Evolutionary conservation across 2,329 filamentous ascomycete genomes (phyloP), one percentile per base, ranked within the genome.

Genomic region (Fusarium secorum): DNA sequence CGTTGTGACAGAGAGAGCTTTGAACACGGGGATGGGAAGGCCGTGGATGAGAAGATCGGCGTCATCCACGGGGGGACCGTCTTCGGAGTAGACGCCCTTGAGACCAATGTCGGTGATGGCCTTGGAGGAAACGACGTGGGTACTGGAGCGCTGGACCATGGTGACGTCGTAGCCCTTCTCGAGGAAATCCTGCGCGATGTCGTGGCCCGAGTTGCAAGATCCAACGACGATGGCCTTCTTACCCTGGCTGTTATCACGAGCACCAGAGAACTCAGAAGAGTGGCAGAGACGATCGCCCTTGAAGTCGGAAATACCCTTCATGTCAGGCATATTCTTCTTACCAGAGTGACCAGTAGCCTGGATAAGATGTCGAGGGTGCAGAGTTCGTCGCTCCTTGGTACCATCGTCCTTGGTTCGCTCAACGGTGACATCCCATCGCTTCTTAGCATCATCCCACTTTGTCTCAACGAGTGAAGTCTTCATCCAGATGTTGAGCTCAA

Each of bases 401-500:
- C 85, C 80, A 83, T 88, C 74, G 77, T 69, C 85, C 14, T 86
- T 78, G 28, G 83, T 83, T 33, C 87, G 86, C 70, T 83, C 78
- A 1, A 92, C 71, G 3, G 81, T 82, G 4, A 90, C 81, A 0
- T 85, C 87, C 90, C 90, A 93, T 9, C 75, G 70, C 36, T 84
- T 81, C 3, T 80, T 79, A 0, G 71, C 71, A 1, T 88, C 85
- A 28, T 88, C 83, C 82, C 86, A 91, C 4, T 80, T 79, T 0
- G 86, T 81, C 1, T 81, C 78, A 3, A 75, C 78, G 1, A 92
- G 71, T 3, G 80, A 84, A 0, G 88, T 88, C 15, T 78, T 80
- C 1, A 83, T 87, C 90, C 90, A 92, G 30, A 91, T 85, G 66
- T 92, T 90, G 42, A 93, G 83, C 72, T 93, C 91, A n/a, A 93